Base-by-base conservation (phyloP, 192 early-diverging fungal species). In the Linnemannia elongata region DNA sequence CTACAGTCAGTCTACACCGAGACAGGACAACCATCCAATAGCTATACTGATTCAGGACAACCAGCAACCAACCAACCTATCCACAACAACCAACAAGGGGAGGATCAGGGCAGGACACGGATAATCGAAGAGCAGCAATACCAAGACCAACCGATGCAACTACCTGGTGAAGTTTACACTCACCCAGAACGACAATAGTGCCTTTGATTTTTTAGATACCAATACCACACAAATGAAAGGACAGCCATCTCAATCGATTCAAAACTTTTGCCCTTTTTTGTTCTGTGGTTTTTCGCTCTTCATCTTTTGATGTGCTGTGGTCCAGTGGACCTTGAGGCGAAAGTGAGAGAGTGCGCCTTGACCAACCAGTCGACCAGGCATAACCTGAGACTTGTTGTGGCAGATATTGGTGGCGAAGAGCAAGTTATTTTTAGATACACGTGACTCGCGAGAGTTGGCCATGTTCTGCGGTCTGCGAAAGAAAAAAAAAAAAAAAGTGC, bases 331-430 rank as follows among this genome's bases (percentile, higher is more conserved):
- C 9, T 13, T 45, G 2, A 13, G 44, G 13, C 44, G 44, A 15
- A 17, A 52, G 20, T n/a, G n/a, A 49, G 15, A 49, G 15, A 17
- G 17, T 17, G 12, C 49, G 49, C 18, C 49, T 52, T 52, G 49
- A 52, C 18, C 49, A 52, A 18, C 49, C 1, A 52, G 20, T 18
- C 2, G 17, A 17, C 3, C 49, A n/a, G n/a, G n/a, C n/a, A n/a
- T 6, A 52, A 52, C 6, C 20, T 45, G 44, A 45, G 44, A 45
- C 49, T 45, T n/a, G n/a, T 63, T 63, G 60, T 30, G 33, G n/a
- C 60, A 66, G n/a, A 15, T 52, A 66, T 66, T 66, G 60, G 60
- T 66, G 60, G 60, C 60, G 27, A 66, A 66, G 60, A 66, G 10
- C 7, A 27, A 27, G 4, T 30, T 66, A 66, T 66, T 66, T 33